Evolutionary conservation across 1,139 yeast species (phyloP), one percentile per base, ranked within the genome.

Genomic region (Pichia sp.): DNA sequence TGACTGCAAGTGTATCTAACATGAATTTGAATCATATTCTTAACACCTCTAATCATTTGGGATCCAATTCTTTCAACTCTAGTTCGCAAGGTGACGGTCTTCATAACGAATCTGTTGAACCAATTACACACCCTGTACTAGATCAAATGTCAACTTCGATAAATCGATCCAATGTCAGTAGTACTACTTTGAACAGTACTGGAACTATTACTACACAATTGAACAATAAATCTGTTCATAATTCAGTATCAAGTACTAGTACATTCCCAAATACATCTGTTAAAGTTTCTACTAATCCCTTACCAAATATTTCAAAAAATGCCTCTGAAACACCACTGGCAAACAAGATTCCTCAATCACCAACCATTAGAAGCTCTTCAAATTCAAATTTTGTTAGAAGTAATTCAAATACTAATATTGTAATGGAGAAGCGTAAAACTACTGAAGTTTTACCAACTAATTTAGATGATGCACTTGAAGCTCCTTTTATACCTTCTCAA

Each of bases 1-100:
- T 58, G 56, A 55, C 64, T 2, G 62, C 61, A 30, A 60, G 62
- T 44, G 61, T 61, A 5, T 58, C 62, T 2, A 54, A 45, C 12
- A 58, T 58, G 61, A 57, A 56, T 36, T 40, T 57, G 31, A 46
- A 36, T 39, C 54, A 49, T 32, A 39, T 54, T 4, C 39, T 56
- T 3, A 52, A 51, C 34, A 34, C 49, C 1, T 34, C 47, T 3
- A 38, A 42, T 8, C 19, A 21, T 14, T 31, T 31, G 14, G 18
- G 15, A 7, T 9, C 37, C 10, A 31, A 17, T 17, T 8, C 32
- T 4, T n/a, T 11, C 8, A 4, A 10, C n/a, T n/a, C n/a, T n/a
- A n/a, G n/a, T n/a, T n/a, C n/a, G n/a, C n/a, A n/a, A n/a, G n/a
- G n/a, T n/a, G n/a, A n/a, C n/a, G n/a, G n/a, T n/a, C n/a, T n/a